Percentiles rank a stretch among this genome's conserved stretches.
phyloP scores from a whole-genome alignment of 768 basidiomycete species.

The Termitomyces sp. region DNA sequence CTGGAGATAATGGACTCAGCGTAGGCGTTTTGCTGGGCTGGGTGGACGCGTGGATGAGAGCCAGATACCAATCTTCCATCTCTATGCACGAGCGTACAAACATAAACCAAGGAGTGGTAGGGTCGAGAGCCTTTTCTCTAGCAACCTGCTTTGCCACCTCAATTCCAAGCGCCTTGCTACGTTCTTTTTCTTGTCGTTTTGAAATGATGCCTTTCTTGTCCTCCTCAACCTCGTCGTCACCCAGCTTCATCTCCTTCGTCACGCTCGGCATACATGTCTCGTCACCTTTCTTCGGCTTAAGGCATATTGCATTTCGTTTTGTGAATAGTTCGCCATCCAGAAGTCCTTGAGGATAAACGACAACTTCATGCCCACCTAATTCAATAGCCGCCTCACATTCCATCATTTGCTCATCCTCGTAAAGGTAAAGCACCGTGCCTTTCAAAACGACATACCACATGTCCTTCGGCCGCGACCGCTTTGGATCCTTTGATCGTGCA shows the following conservation, averaged over 20 bases:
- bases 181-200: slow-evolving; percentile 32
- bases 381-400: slow-evolving; percentile 93
- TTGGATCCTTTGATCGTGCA: slow-evolving; percentile 79
- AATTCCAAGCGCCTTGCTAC: slow-evolving; percentile 25
- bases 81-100: slow-evolving; percentile 84
- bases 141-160: slow-evolving; percentile 40
- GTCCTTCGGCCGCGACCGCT: slow-evolving; percentile 80
- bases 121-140: slow-evolving; percentile 44
- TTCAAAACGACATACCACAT: slow-evolving; percentile 92
- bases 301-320: slow-evolving; percentile 83
- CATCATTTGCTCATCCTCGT: slow-evolving; percentile 87
- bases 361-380: slow-evolving; percentile 70
- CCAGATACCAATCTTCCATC: slow-evolving; percentile 97
- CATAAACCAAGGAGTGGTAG: slow-evolving; percentile 82
- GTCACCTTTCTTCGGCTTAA: slow-evolving; percentile 44
- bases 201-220: slow-evolving; percentile 19
- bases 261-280: slow-evolving; percentile 40
- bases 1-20: slow-evolving; percentile 49
- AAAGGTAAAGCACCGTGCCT: slow-evolving; percentile 85
- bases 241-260: slow-evolving; percentile 46
- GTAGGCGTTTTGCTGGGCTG: slow-evolving; percentile 57
- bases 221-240: slow-evolving; percentile 26
- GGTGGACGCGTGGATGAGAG: slow-evolving; percentile 70
- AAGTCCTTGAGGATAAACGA: slow-evolving; percentile 67
- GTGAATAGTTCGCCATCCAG: slow-evolving; percentile 88